A percentile compares a stretch with the other conserved stretches of the same genome.
Evolutionary conservation across 2,329 filamentous ascomycete species (phyloP).

Genomic region (Paradendryphiella salina): DNA sequence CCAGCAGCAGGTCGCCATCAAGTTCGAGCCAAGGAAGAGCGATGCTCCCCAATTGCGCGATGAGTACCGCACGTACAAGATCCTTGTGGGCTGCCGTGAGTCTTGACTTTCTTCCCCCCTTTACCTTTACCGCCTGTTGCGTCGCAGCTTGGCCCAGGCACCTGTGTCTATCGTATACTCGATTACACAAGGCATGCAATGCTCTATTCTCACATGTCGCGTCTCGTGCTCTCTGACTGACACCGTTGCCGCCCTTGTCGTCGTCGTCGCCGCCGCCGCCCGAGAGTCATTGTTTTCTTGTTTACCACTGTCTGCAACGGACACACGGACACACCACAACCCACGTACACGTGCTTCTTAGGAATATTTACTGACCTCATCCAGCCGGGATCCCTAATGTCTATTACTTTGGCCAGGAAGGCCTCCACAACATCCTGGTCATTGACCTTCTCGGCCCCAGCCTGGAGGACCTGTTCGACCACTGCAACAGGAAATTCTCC

Average conservation of each 20-base stretch:
- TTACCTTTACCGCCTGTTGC: conserved; percentile 14
- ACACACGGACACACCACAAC: not conserved
- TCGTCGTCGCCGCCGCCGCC: not conserved
- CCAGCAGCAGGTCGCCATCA: conserved; percentile 99
- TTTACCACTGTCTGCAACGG: not conserved
- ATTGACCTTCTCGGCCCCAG: conserved; percentile 95
- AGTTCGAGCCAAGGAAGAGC: conserved; percentile 99
- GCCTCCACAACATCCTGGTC: conserved; percentile 97
- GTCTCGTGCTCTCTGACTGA: too few relatives aligned
- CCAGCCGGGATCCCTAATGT: conserved; percentile 97
- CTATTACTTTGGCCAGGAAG: conserved; percentile 98
- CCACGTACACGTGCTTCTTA: not conserved
- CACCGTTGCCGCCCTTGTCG: not conserved
- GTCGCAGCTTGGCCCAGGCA: not conserved
- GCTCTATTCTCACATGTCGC: too few relatives aligned
- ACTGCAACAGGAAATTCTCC: conserved; percentile 91
- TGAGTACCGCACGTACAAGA: conserved; percentile 99
- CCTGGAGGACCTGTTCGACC: conserved; percentile 94
- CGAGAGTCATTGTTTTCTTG: not conserved
- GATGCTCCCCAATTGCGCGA: conserved; percentile 96
- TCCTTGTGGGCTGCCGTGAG: conserved; percentile 98
- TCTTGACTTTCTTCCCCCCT: conserved; percentile 38
- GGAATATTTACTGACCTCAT: conserved; percentile 16
- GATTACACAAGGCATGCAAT: too few relatives aligned
- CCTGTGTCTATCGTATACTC: not conserved